A percentile compares a stretch with the other conserved stretches of the same genome.
Evolutionary conservation across 345 rosid species (phyloP).

Genomic region (rapeseed (Brassica napus)): Da-Ae NC_063445.1:2887001-2887500

Average conservation of each 20-base stretch:
- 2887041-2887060: slow-evolving; percentile 87
- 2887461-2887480: slow-evolving; percentile 85
- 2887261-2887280: slow-evolving; percentile 81
- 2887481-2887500: slow-evolving; percentile 80
- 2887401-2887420: slow-evolving; percentile 74
- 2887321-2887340: no score
- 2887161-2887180: background rate
- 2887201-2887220: slow-evolving; percentile 70
- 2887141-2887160: slow-evolving; percentile 33
- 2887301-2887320: slow-evolving; percentile 98
- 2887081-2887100: slow-evolving; percentile 83
- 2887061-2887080: slow-evolving; percentile 76
- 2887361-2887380: slow-evolving; percentile 16
- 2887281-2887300: slow-evolving; percentile 89
- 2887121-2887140: slow-evolving; percentile 56
- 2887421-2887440: slow-evolving; percentile 62
- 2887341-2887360: no score
- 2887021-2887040: slow-evolving; percentile 93
- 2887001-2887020: slow-evolving; percentile 94
- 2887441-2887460: slow-evolving; percentile 73
- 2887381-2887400: slow-evolving; percentile 69
- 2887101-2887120: slow-evolving; percentile 85
- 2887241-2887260: slow-evolving; percentile 89
- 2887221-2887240: slow-evolving; percentile 95
- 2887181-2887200: slow-evolving; percentile 61